phyloP scores from a whole-genome alignment of 371 early-diverging fungal species.

The Mortierella sp. region DNA sequence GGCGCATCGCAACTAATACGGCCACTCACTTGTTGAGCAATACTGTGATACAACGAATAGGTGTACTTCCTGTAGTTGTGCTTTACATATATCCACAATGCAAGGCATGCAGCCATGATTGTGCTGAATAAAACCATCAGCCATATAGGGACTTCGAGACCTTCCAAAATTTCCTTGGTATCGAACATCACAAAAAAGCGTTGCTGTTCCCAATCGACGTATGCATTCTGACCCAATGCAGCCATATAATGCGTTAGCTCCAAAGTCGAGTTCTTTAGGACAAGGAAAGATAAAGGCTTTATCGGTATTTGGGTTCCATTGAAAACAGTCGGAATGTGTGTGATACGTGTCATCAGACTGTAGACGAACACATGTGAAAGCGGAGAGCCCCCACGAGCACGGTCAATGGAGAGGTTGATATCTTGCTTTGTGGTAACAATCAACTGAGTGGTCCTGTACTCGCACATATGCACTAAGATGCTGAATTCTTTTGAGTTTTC shows the following conservation, averaged over 20 bases:
- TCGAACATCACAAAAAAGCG: conserved; percentile 2
- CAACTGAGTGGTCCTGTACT: not conserved
- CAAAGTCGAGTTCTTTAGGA: not conserved
- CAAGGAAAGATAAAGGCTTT: not conserved
- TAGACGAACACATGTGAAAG: not conserved
- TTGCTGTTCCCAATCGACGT: conserved; percentile 3
- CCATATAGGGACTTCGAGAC: conserved; percentile 11
- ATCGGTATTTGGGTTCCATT: not conserved
- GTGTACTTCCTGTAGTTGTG: too few species aligned
- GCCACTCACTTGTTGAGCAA: too few species aligned
- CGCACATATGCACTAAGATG: not conserved
- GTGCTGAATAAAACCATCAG: not conserved
- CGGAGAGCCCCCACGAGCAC: not conserved
- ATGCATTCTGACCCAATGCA: conserved; percentile 6
- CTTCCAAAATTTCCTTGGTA: not conserved
- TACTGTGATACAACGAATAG: too few species aligned
- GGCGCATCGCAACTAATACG: too few species aligned
- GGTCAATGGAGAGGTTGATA: not conserved
- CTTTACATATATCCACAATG: not conserved
- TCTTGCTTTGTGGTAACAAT: not conserved
- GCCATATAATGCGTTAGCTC: conserved; percentile 3
- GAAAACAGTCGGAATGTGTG: not conserved
- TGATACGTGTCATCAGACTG: not conserved
- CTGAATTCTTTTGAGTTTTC: not conserved
- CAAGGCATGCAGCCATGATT: not conserved